Evolutionary conservation across 208 protist genomes (phyloP).

Genomic region (Leishmania tropica): DNA sequence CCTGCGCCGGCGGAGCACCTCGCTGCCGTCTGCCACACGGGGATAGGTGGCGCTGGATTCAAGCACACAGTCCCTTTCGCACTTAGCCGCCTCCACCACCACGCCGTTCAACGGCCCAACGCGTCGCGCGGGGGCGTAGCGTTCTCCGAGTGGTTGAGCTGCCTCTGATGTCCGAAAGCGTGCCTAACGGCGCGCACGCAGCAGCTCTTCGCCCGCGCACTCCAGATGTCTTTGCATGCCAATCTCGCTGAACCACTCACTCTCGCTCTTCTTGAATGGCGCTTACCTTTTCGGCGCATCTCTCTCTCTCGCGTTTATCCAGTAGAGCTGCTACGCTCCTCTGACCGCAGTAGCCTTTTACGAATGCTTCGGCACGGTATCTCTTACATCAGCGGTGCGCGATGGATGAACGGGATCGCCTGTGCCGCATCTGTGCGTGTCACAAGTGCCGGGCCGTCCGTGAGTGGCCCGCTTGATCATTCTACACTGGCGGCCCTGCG

Average conservation of each 20-base stretch:
- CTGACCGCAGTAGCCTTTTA: neutral
- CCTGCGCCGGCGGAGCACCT: neutral
- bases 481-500: neutral
- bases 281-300: neutral
- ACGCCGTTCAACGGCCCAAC: no score
- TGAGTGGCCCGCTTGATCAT: neutral
- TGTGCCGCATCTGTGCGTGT: neutral
- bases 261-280: neutral
- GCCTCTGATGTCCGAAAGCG: neutral
- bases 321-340: neutral
- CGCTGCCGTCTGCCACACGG: neutral
- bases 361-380: slow-evolving; percentile 18
- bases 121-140: neutral
- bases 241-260: neutral
- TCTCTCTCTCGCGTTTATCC: no score
- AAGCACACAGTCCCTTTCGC: neutral
- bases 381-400: neutral
- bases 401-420: neutral
- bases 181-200: neutral
- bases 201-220: neutral
- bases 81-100: neutral
- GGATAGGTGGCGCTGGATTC: neutral
- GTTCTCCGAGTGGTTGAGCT: neutral
- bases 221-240: neutral
- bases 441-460: neutral